Conservation (phyloP, 768 basidiomycete species). For the Leccinum ochraceum region DNA sequence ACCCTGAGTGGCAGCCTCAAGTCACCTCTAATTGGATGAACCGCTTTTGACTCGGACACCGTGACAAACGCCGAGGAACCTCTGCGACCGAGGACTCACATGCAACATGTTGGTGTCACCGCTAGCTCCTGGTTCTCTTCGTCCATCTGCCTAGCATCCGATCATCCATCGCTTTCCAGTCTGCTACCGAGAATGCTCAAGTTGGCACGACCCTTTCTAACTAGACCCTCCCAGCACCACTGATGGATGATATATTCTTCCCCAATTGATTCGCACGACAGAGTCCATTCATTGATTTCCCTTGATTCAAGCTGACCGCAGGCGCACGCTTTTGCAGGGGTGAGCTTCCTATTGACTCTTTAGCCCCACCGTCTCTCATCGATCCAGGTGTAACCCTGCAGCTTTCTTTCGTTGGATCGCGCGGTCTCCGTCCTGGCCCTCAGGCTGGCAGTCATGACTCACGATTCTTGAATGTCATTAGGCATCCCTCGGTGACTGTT, state of each 20-base stretch:
- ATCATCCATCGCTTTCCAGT: not conserved
- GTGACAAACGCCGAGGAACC: no score
- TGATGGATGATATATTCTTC: not conserved
- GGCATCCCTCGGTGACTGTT: no score
- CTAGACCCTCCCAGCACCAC: not conserved
- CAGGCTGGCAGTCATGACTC: no score
- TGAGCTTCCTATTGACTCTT: not conserved
- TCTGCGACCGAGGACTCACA: no score
- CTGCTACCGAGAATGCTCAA: not conserved
- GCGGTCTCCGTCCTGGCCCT: not conserved
- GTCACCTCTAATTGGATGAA: no score
- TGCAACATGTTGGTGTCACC: no score
- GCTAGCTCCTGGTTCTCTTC: no score
- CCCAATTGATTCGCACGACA: not conserved
- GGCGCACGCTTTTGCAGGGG: not conserved
- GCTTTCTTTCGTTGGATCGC: not conserved
- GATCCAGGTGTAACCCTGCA: not conserved
- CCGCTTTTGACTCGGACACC: no score
- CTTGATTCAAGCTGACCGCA: not conserved
- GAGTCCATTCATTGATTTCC: not conserved
- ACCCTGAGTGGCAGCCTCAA: no score
- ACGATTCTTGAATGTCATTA: no score
- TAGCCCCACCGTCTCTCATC: not conserved
- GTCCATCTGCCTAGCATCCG: no score
- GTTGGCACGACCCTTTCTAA: not conserved